These are phyloP conservation scores for Hypoxylon cercidicola DNA, from an alignment of 495 filamentous ascomycete species.

Conservation along the genomic window DNA sequence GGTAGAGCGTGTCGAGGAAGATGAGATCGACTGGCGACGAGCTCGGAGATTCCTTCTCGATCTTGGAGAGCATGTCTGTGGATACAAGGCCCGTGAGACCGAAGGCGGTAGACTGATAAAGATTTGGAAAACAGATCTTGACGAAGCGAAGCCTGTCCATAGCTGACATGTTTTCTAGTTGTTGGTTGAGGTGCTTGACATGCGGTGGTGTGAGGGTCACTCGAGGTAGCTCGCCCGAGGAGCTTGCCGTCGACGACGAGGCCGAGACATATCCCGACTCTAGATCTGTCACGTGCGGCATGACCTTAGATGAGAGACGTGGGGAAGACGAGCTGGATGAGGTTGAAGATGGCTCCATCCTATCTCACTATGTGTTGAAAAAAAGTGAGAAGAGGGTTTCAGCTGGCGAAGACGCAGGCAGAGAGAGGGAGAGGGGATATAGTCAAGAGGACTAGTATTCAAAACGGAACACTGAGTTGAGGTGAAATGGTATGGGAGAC, in stretches of 20 bases:
- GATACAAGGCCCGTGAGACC: constrained; percentile 94
- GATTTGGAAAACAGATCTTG: constrained; percentile 85
- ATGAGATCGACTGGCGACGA: constrained; percentile 81
- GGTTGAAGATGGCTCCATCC: constrained; percentile 26
- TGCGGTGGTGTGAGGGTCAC: constrained; percentile 90
- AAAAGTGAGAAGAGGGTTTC: background rate
- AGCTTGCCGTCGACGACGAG: constrained; percentile 68
- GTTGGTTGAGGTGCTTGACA: constrained; percentile 87
- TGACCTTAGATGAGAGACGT: constrained; percentile 27
- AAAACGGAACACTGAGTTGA: too few relatives aligned
- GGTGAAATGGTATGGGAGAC: background rate
- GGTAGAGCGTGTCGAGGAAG: constrained; percentile 96
- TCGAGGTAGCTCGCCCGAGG: constrained; percentile 66
- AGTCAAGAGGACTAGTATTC: background rate
- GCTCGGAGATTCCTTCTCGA: constrained; percentile 73
- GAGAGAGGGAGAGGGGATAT: background rate
- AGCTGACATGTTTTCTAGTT: constrained; percentile 80
- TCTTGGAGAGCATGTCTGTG: constrained; percentile 91
- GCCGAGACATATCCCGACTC: constrained; percentile 94
- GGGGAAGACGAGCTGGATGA: constrained; percentile 50
- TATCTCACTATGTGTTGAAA: background rate
- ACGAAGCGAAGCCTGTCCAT: constrained; percentile 91
- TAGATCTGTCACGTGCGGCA: constrained; percentile 48
- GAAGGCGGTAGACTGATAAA: constrained; percentile 98
- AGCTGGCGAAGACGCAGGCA: background rate